These are phyloP conservation scores for Neofusicoccum sp. DNA, from an alignment of 2,329 filamentous ascomycete genomes.

Conservation along the genomic window DNA sequence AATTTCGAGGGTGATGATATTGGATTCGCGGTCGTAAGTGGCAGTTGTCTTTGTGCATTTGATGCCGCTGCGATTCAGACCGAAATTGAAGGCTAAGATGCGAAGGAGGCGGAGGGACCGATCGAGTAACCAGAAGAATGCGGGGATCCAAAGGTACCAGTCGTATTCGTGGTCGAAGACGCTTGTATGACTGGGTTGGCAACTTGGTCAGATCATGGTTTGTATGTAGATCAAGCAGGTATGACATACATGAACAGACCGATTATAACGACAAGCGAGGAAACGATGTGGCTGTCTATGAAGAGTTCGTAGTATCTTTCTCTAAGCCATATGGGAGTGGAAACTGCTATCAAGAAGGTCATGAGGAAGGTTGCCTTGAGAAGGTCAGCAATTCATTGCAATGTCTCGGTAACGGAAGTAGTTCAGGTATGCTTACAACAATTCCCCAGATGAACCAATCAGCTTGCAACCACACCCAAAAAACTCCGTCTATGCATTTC, in stretches of 20 bases:
- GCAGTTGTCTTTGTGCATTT: conserved; percentile 38
- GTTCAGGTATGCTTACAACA: not conserved
- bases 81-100: conserved; percentile 45
- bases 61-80: conserved; percentile 29
- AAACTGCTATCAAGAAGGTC: conserved; percentile 47
- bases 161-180: conserved; percentile 52
- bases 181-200: conserved; percentile 38
- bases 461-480: not conserved
- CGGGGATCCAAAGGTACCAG: conserved; percentile 50
- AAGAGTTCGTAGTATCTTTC: conserved; percentile 47
- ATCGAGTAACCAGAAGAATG: conserved; percentile 52
- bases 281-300: conserved; percentile 46
- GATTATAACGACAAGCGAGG: conserved; percentile 44
- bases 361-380: conserved; percentile 38
- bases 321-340: conserved; percentile 52
- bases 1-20: conserved; percentile 49
- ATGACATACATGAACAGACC: conserved; percentile 53
- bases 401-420: not conserved
- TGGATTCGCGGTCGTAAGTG: conserved; percentile 44
- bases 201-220: conserved; percentile 45
- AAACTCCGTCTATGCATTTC: not conserved
- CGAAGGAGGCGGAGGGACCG: conserved; percentile 48
- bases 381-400: not conserved
- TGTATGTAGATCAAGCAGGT: conserved; percentile 5
- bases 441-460: conserved; percentile 9